phyloP scores from a whole-genome alignment of 148 eudicot species.

The Salicornia ramosissima region DNA sequence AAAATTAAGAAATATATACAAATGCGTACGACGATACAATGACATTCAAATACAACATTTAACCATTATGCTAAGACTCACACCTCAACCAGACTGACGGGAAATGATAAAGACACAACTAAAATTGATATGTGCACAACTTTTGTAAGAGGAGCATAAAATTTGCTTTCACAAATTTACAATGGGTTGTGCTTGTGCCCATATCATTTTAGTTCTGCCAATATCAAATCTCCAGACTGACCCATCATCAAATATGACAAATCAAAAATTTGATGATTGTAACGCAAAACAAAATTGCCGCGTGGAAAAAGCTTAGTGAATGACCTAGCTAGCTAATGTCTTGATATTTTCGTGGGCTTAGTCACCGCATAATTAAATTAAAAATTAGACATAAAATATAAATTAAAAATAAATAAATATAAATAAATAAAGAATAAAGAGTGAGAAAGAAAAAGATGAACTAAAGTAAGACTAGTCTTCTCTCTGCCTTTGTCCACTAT shows the following conservation, averaged over 20 bases:
- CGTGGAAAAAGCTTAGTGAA: constrained; percentile 23
- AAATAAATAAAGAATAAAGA: neutral
- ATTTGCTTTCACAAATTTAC: no score
- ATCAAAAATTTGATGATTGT: neutral
- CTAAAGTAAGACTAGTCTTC: constrained; percentile 27
- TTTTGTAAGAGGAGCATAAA: no score
- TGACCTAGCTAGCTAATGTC: constrained; percentile 17
- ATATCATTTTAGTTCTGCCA: no score
- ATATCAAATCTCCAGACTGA: no score
- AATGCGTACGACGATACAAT: no score
- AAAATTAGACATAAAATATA: neutral
- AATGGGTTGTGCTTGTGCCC: no score
- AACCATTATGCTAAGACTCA: no score
- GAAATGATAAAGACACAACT: no score
- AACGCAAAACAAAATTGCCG: constrained; percentile 4
- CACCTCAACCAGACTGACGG: no score
- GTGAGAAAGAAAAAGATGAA: neutral
- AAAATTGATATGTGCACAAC: no score
- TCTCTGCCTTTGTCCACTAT: constrained; percentile 9
- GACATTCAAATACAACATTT: no score
- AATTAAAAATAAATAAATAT: neutral
- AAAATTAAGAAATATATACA: no score
- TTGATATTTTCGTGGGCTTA: constrained; percentile 9
- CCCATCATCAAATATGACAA: neutral
- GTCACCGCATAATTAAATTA: constrained; percentile 21